Conservation (phyloP, 2,329 filamentous ascomycete genomes). For the Xylariomycetidae sp. region DNA sequence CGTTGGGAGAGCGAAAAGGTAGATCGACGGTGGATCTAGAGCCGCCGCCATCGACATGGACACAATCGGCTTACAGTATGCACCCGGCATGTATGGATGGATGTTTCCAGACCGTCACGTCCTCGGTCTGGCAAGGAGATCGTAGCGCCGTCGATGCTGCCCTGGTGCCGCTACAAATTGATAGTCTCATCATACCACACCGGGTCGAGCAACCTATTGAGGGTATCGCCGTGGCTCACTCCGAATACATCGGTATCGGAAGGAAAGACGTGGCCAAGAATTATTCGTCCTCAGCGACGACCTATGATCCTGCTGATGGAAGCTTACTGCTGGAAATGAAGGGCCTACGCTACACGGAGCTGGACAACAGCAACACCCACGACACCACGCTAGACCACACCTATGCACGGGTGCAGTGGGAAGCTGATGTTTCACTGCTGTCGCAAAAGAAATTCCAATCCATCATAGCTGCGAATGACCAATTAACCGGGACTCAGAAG, state of each 20-base stretch:
- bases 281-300: neutral
- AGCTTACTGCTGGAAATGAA: constrained; percentile 15
- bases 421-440: neutral
- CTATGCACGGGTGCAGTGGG: neutral
- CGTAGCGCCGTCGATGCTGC: constrained; percentile 10
- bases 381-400: too few relatives aligned
- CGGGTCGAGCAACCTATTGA: constrained; percentile 2
- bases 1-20: constrained; percentile 7
- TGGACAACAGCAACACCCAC: neutral
- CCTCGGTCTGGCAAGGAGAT: constrained; percentile 15
- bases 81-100: constrained; percentile 29
- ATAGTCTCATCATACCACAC: constrained; percentile 14
- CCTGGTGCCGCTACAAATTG: constrained; percentile 15
- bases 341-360: constrained; percentile 13
- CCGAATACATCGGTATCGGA: neutral
- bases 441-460: neutral
- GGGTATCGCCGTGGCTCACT: constrained; percentile 11
- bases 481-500: neutral
- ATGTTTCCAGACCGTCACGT: constrained; percentile 22
- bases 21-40: constrained; percentile 12
- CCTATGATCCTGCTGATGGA: constrained; percentile 10
- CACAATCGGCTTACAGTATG: constrained; percentile 25
- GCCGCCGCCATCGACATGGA: constrained; percentile 8
- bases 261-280: neutral
- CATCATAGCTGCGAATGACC: neutral